A percentile compares a stretch with the other conserved stretches of the same genome.
phyloP scores from a whole-genome alignment of 495 filamentous ascomycete genomes.

The Melanomma pulvis-pyrius region DNA sequence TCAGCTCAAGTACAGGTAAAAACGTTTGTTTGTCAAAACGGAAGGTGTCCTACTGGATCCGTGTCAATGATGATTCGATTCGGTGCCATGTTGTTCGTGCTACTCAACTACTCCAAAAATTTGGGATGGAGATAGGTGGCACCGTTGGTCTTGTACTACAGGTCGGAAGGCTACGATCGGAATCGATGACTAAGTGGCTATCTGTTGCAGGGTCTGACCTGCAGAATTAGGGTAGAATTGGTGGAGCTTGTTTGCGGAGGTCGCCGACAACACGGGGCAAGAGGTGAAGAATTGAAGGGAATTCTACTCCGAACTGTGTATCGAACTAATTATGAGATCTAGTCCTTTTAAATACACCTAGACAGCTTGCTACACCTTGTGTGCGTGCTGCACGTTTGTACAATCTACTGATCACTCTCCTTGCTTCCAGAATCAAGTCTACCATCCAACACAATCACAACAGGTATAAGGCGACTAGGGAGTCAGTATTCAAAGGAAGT shows the following conservation, averaged over 20 bases:
- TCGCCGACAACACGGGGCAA: neutral
- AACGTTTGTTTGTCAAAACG: neutral
- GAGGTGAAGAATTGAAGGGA: neutral
- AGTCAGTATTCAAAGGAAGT: too few relatives aligned
- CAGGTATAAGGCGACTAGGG: too few relatives aligned
- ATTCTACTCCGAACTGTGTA: too few relatives aligned
- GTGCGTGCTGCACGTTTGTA: too few relatives aligned
- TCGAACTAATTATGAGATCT: too few relatives aligned
- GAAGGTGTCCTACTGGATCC: constrained; percentile 59
- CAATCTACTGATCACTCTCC: too few relatives aligned
- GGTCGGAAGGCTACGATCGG: neutral
- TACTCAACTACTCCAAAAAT: neutral
- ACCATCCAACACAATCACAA: too few relatives aligned
- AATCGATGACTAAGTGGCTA: neutral
- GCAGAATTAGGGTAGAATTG: constrained; percentile 5
- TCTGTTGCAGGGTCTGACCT: neutral
- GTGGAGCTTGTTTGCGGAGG: neutral
- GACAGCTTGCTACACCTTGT: too few relatives aligned
- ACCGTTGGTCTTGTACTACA: neutral
- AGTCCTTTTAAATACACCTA: too few relatives aligned
- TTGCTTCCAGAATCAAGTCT: too few relatives aligned
- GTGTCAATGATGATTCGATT: constrained; percentile 92
- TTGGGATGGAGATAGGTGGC: neutral
- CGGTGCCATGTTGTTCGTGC: constrained; percentile 41
- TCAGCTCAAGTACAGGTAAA: neutral